Evolutionary conservation across 2,329 filamentous ascomycete species (phyloP).

Genomic region (Paramyrothecium roridum): DNA sequence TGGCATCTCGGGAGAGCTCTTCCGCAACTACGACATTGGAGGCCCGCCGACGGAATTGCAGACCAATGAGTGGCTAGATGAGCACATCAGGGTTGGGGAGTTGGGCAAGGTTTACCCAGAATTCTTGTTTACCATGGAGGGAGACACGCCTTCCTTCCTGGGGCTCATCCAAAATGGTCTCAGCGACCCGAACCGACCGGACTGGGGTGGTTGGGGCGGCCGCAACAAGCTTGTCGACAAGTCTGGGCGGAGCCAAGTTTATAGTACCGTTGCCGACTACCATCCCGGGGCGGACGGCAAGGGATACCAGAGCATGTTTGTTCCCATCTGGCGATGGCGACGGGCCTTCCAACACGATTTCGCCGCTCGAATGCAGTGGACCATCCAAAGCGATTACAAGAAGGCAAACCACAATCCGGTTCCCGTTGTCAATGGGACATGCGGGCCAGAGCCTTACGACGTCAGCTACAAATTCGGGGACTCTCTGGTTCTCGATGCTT

Average conservation of each 20-base stretch:
- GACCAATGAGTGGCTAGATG: constrained; percentile 48
- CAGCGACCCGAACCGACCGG: constrained; percentile 39
- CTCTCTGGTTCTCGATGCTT: constrained; percentile 39
- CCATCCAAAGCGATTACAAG: constrained; percentile 9
- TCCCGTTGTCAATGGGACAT: constrained; percentile 35
- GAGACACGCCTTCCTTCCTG: constrained; percentile 47
- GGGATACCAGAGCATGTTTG: constrained; percentile 22
- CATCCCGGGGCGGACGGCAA: constrained; percentile 14
- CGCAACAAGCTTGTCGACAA: constrained; percentile 34
- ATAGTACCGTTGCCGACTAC: too few species aligned
- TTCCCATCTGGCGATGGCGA: constrained; percentile 40
- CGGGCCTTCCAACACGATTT: constrained; percentile 38
- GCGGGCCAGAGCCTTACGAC: constrained; percentile 31
- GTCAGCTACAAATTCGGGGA: constrained; percentile 36
- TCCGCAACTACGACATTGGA: constrained; percentile 17
- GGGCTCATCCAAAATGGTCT: constrained; percentile 31
- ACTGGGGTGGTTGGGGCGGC: constrained; percentile 47
- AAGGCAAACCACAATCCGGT: constrained; percentile 45
- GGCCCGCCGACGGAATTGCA: constrained; percentile 42
- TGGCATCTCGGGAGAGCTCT: constrained; percentile 45
- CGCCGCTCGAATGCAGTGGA: constrained; percentile 38
- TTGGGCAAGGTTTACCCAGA: constrained; percentile 43
- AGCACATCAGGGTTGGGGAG: constrained; percentile 47
- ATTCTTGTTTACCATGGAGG: constrained; percentile 48
- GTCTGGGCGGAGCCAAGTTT: too few species aligned